phyloP scores from a whole-genome alignment of 148 eudicot species.

The Camellia sinensis region DNA sequence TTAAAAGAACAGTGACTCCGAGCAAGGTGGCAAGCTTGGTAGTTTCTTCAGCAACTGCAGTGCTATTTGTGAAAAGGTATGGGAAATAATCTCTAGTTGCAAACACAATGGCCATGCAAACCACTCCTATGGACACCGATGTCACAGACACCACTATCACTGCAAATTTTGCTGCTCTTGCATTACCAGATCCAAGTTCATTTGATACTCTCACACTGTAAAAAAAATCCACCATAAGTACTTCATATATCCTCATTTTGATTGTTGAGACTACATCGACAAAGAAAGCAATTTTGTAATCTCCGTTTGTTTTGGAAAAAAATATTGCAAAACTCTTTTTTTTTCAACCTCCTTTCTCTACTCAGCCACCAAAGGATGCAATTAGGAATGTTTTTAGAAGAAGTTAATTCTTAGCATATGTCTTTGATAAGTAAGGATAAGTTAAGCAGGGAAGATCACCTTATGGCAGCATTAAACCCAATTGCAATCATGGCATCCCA shows the following conservation, averaged over 20 bases:
- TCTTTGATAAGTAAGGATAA: no score
- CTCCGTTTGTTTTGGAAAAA: not conserved
- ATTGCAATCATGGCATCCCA: constrained; percentile 87
- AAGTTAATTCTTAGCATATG: no score
- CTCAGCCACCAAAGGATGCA: not conserved
- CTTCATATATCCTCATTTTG: not conserved
- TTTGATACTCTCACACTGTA: constrained; percentile 78
- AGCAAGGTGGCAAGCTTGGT: constrained; percentile 50
- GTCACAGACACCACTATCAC: constrained; percentile 62
- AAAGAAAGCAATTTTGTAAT: not conserved
- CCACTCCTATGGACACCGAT: constrained; percentile 51
- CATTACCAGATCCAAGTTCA: constrained; percentile 76
- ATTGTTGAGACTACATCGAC: not conserved
- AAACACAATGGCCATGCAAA: constrained; percentile 43
- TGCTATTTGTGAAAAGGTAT: constrained; percentile 62
- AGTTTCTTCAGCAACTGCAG: constrained; percentile 59
- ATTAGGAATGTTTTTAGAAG: not conserved
- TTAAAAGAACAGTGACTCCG: constrained; percentile 53
- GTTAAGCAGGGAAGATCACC: constrained; percentile 31
- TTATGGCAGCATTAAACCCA: constrained; percentile 85
- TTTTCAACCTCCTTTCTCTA: not conserved
- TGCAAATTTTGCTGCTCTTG: constrained; percentile 54
- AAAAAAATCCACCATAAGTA: not conserved
- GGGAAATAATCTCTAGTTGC: constrained; percentile 65
- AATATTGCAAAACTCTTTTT: not conserved